Base-by-base conservation (phyloP, 257 asterid species). In the Galeopsis tetrahit region DNA sequence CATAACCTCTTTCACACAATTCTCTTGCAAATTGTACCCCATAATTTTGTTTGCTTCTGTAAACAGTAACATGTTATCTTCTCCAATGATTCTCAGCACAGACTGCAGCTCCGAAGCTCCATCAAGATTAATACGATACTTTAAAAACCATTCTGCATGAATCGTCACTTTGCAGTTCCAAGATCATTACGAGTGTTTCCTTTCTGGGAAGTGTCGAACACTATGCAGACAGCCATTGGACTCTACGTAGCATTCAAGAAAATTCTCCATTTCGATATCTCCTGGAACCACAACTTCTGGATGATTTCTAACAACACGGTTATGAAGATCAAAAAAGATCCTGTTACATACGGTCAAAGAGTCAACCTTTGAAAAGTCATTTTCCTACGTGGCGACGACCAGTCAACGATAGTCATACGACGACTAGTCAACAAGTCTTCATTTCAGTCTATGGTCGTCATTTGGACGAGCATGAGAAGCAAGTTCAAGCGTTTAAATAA, bases 81-180 rank as follows among this genome's bases (percentile, higher is more conserved):
- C 85, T 73, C 65, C 85, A 5, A 69, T 5, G 5, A 74, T 46
- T 55, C 75, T 63, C 69, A 77, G 67, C 70, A 81, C 73, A 3
- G 80, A 73, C 1, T 44, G 21, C 13, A 63, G 72, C 71, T 38
- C 64, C 0, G 51, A 32, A 33, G n/a, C 60, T 8, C 59, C 38
- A 8, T 53, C 69, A 9, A 69, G 72, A 35, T n/a, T 10, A 36
- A 77, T 59, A 4, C 17, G 65, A 61, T 58, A 66, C 76, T 70
- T 81, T 44, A 74, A 52, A 7, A 49, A 44, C 82, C 85, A 77
- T 2, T 66, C 38, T 4, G n/a, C n/a, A n/a, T n/a, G 73, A 73
- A 51, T 10, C 65, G 61, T 69, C 46, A 1, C 58, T 46, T 10
- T 77, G 69, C 75, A 77, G 71, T 46, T 81, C 78, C 3, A 65